A percentile compares a stretch with the other conserved stretches of the same genome.
These are phyloP conservation scores for Curvularia verruculosa DNA, from an alignment of 2,329 filamentous ascomycete species.

Conservation along the genomic window DNA sequence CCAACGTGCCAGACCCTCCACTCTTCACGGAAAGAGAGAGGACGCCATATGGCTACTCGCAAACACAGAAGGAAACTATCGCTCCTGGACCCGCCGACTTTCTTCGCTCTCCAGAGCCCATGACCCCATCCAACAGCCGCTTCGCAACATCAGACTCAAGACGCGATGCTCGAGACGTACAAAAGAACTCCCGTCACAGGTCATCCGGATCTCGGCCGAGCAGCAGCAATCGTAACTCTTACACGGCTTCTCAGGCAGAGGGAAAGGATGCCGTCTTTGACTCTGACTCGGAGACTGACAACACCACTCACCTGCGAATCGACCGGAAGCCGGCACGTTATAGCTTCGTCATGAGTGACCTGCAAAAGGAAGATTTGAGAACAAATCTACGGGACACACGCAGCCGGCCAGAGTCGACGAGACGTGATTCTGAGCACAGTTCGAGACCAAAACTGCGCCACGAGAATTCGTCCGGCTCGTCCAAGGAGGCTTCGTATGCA, in stretches of 20 bases:
- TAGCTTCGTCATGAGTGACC: conserved; percentile 48
- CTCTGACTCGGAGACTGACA: conserved; percentile 39
- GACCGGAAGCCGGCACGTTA: conserved; percentile 46
- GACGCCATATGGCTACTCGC: conserved; percentile 55
- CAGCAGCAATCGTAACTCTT: conserved; percentile 35
- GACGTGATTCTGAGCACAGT: conserved; percentile 24
- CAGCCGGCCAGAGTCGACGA: conserved; percentile 23
- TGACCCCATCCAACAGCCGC: conserved; percentile 48
- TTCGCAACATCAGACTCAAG: conserved; percentile 34
- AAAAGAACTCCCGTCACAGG: conserved; percentile 30
- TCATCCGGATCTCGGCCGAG: conserved; percentile 38
- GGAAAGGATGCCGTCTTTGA: conserved; percentile 41
- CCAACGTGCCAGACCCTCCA: conserved; percentile 46
- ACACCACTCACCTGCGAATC: conserved; percentile 35
- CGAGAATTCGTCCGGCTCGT: conserved; percentile 32
- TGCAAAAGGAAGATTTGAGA: conserved; percentile 44
- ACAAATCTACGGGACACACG: conserved; percentile 32
- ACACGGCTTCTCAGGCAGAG: conserved; percentile 22
- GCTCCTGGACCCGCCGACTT: conserved; percentile 49
- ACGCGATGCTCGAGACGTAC: conserved; percentile 19
- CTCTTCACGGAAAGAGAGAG: conserved; percentile 51
- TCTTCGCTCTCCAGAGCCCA: conserved; percentile 57
- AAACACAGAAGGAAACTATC: conserved; percentile 41
- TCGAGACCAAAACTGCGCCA: conserved; percentile 21
- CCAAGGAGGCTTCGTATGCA: conserved; percentile 32